phyloP scores from a whole-genome alignment of 148 eudicot genomes.

The Rhododendron mucronatum region DNA sequence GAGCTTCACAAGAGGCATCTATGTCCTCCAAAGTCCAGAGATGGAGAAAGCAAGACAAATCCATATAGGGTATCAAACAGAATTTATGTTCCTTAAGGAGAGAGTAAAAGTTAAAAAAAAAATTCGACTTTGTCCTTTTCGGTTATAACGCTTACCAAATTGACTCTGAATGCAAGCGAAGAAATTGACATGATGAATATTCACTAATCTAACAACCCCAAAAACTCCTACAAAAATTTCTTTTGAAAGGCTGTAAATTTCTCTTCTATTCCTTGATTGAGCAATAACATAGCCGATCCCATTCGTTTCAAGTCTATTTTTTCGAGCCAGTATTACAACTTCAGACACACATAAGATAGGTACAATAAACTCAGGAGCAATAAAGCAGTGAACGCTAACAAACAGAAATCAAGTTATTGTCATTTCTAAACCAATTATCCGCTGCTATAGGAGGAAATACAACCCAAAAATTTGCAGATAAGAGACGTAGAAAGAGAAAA shows the following conservation, averaged over 20 bases:
- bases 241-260: neutral
- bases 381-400: neutral
- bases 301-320: neutral
- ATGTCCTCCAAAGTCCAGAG: neutral
- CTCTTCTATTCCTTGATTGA: neutral
- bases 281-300: neutral
- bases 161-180: neutral
- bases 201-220: neutral
- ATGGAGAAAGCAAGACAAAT: neutral
- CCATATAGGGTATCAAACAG: neutral
- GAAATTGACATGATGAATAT: neutral
- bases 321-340: neutral
- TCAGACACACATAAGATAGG: neutral
- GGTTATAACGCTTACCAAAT: neutral
- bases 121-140: neutral
- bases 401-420: neutral
- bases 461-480: neutral
- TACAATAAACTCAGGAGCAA: neutral
- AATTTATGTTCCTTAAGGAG: neutral
- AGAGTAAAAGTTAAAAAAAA: neutral
- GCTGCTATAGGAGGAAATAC: neutral
- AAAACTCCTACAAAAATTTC: neutral
- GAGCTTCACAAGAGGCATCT: conserved; percentile 4
- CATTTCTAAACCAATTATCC: neutral
- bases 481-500: neutral